Conservation (phyloP, 441 rosid species). For the Flueggea neowawraea region DNA sequence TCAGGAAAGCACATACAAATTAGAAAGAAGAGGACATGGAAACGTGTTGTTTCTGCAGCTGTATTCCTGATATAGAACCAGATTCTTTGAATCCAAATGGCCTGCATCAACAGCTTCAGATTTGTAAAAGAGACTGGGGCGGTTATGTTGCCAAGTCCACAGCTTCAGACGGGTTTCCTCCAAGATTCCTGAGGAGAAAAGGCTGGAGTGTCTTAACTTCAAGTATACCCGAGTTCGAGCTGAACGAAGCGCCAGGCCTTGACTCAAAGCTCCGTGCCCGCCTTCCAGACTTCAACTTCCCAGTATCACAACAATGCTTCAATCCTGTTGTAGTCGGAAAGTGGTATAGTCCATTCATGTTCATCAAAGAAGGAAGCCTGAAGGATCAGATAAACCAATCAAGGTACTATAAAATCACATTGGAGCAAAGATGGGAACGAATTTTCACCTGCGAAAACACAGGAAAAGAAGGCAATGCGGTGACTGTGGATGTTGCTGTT, state of each 20-base stretch:
- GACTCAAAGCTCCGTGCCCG: constrained; percentile 25
- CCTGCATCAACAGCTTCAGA: constrained; percentile 45
- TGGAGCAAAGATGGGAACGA: constrained; percentile 54
- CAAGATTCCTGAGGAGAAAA: constrained; percentile 45
- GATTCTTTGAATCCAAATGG: constrained; percentile 30
- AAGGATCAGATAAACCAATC: constrained; percentile 35
- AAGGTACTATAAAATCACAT: constrained; percentile 43
- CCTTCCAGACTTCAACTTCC: constrained; percentile 33
- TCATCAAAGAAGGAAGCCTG: constrained; percentile 35
- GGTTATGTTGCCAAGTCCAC: constrained; percentile 39
- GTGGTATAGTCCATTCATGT: constrained; percentile 71
- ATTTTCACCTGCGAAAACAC: constrained; percentile 23
- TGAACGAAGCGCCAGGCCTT: constrained; percentile 52
- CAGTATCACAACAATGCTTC: constrained; percentile 13
- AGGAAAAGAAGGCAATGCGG: constrained; percentile 6
- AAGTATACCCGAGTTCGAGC: constrained; percentile 22
- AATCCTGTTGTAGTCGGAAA: constrained; percentile 34
- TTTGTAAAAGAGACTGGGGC: constrained; percentile 9
- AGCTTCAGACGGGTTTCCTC: constrained; percentile 44
- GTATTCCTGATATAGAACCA: constrained; percentile 30
- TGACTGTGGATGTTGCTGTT: constrained; percentile 29
- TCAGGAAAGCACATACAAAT: constrained; percentile 39
- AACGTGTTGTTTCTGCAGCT: constrained; percentile 40
- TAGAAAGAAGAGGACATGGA: constrained; percentile 49
- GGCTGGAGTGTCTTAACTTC: constrained; percentile 38